A percentile compares a stretch with the other conserved stretches of the same genome.
These are phyloP conservation scores for Hericium rajendrae DNA, from an alignment of 768 basidiomycete genomes.

Conservation along the genomic window DNA sequence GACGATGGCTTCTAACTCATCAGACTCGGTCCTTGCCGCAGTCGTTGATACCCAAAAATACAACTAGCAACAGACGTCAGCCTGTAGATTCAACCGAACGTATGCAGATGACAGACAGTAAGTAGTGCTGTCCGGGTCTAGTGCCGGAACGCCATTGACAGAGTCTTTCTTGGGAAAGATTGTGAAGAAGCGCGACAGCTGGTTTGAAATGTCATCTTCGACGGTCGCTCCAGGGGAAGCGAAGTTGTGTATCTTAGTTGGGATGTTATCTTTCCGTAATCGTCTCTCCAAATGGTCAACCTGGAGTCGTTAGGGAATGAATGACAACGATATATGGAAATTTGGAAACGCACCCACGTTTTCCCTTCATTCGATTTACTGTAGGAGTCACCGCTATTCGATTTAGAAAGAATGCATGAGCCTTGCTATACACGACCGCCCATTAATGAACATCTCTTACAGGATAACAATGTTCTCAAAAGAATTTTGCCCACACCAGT, in stretches of 20 bases:
- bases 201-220: slow-evolving; percentile 16
- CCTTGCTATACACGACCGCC: background rate
- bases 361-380: background rate
- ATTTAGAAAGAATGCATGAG: background rate
- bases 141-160: background rate
- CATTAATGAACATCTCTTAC: background rate
- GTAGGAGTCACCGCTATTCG: background rate
- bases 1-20: slow-evolving; percentile 22
- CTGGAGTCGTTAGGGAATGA: background rate
- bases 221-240: slow-evolving; percentile 17
- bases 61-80: slow-evolving; percentile 12
- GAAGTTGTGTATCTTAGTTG: slow-evolving; percentile 10
- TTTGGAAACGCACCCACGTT: background rate
- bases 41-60: slow-evolving; percentile 33
- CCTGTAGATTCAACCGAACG: background rate
- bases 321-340: background rate
- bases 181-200: slow-evolving; percentile 12
- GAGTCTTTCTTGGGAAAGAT: background rate
- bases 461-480: background rate
- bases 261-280: background rate
- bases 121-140: slow-evolving; percentile 4
- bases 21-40: slow-evolving; percentile 21
- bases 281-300: background rate
- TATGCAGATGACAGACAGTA: background rate
- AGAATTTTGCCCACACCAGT: background rate